phyloP scores from a whole-genome alignment of 257 asterid species.

The Plantago elongata region DNA sequence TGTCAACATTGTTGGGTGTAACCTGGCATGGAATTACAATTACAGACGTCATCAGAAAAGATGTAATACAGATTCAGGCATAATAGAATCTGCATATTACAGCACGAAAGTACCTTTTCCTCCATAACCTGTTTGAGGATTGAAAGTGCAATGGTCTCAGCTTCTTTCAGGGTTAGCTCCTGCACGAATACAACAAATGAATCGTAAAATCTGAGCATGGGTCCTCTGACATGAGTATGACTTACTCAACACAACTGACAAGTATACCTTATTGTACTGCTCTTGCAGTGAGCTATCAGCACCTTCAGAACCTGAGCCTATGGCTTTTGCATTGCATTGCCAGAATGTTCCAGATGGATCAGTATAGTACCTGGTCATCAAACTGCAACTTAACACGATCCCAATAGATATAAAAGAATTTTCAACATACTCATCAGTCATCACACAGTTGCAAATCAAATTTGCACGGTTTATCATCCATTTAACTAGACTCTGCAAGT shows the following conservation, averaged over 20 bases:
- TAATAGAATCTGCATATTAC: not conserved
- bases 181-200: conserved; percentile 22
- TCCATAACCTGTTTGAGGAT: conserved; percentile 90
- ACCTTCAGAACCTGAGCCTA: conserved; percentile 97
- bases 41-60: not conserved
- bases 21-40: conserved; percentile 41
- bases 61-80: not conserved
- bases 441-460: too few species aligned
- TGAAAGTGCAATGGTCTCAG: conserved; percentile 79
- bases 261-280: conserved; percentile 73
- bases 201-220: not conserved
- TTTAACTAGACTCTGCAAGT: too few species aligned
- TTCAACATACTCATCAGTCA: too few species aligned
- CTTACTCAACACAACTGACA: too few species aligned
- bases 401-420: too few species aligned
- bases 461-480: too few species aligned
- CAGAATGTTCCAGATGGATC: conserved; percentile 97
- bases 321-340: conserved; percentile 95
- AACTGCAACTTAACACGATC: too few species aligned
- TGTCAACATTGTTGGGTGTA: conserved; percentile 85
- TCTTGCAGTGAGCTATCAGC: conserved; percentile 99
- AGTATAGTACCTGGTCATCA: conserved; percentile 65
- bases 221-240: too few species aligned
- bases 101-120: conserved; percentile 50
- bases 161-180: conserved; percentile 74